Evolutionary conservation across 169 alveolate species (phyloP), one percentile per base, ranked within the genome.

Genomic region (Plasmodium vivax): DNA sequence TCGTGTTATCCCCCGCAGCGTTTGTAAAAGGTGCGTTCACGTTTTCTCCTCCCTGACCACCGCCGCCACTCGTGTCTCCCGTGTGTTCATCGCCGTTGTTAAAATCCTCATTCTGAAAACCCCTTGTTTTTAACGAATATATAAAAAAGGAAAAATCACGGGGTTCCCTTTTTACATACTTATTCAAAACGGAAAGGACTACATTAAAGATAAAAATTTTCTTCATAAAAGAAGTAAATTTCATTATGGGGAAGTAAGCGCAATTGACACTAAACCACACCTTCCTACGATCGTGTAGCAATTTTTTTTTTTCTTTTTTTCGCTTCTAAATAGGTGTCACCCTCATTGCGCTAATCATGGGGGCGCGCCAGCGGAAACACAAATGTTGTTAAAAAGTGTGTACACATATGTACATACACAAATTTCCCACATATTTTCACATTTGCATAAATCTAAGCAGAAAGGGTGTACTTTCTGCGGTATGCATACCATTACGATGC

Each of bases 81-180:
- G 16, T 19, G 23, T 85, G 51, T 75, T 30, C 79, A 23, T 85
- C 83, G 45, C n/a, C 75, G 75, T 72, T 72, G 23, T 62, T 74
- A 36, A 54, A 16, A 74, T 54, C 32, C 19, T 8, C 43, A 32
- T 77, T 77, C 32, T 85, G 34, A 32, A 54, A 14, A 75, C 85
- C 81, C 23, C 51, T 85, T 75, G 36, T 85, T 85, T 75, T 85
- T 51, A 85, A 71, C 38, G 87, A 74, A 77, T 75, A 75, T 85
- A 85, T 74, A 75, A 85, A 85, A 51, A 85, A 75, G 80, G 87
- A 45, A 77, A 75, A 75, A 34, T 77, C 85, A 77, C 30, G 43
- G 9, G 62, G 30, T 51, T 51, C 72, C 45, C 71, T 85, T 77
- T 74, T 75, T 85, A 75, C 81, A 85, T 85, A 74, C n/a, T 51